Percentiles rank a stretch among this genome's conserved stretches.
Conservation (phyloP, 371 early-diverging fungal genomes). For the Mucor irregularis region DNA sequence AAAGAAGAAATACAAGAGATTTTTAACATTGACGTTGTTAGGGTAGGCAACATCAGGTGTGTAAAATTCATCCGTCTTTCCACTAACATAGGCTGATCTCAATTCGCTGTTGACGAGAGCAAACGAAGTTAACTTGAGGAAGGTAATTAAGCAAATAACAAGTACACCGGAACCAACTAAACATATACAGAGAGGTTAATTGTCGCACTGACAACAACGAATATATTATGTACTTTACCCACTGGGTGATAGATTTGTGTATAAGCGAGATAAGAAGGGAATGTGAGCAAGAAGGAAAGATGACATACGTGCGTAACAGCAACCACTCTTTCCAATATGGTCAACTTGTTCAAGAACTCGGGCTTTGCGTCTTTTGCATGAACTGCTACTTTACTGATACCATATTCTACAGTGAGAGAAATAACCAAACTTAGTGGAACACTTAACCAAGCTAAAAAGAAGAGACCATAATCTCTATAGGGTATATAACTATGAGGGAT, state of each 20-base stretch:
- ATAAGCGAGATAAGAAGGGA: conserved; percentile 71
- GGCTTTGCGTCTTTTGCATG: conserved; percentile 36
- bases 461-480: conserved; percentile 55
- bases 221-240: conserved; percentile 23
- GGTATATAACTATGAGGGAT: conserved; percentile 57
- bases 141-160: conserved; percentile 62
- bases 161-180: conserved; percentile 63
- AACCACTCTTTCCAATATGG: conserved; percentile 34
- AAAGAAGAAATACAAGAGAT: conserved; percentile 78
- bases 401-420: conserved; percentile 60
- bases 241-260: conserved; percentile 74
- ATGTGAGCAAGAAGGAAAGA: conserved; percentile 55
- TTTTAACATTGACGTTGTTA: conserved; percentile 65
- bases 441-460: conserved; percentile 49
- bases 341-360: conserved; percentile 35
- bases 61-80: conserved; percentile 40
- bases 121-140: conserved; percentile 83
- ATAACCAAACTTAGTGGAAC: conserved; percentile 55
- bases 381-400: conserved; percentile 37
- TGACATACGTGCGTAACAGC: conserved; percentile 54
- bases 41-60: conserved; percentile 69
- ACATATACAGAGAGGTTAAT: background rate
- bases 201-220: background rate
- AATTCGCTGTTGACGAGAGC: conserved; percentile 71
- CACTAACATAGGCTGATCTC: conserved; percentile 44